Evolutionary conservation across 805 yeast species (phyloP), one percentile per base, ranked within the genome.

Genomic region (Torulaspora microellipsoides): DNA sequence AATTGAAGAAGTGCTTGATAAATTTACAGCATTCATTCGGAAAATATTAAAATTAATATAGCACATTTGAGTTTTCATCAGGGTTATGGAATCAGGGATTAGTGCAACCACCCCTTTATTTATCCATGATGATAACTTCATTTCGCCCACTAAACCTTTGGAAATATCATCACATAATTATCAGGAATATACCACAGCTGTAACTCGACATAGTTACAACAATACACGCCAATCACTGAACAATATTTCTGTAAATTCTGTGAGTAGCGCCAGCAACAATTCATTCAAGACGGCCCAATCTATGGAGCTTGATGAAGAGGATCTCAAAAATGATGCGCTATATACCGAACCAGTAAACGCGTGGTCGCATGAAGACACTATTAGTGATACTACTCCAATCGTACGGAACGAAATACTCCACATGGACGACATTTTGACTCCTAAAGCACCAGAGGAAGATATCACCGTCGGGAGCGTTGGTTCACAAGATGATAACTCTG

Each of bases 121-220:
- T 36, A 34, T 37, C 27, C 43, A 43, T 25, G 45, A 43, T 15
- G 40, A 20, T n/a, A 35, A 43, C 15, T 43, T 33, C 30, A 20
- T 34, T 15, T 43, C 50, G 13, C 50, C 50, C 12, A 43, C 43
- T 13, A 43, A 27, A 27, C 40, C 50, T n/a, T 33, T 47, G 12
- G 30, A 34, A 27, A 30, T 43, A 11, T 27, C 39, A 13, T 17
- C 25, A 25, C 12, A 11, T 10, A 17, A 43, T 20, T 30, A 34
- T 27, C 40, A 34, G 5, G 34, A 33, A 7, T 27, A 15, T 12
- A 12, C 36, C 14, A 12, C 20, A 12, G 10, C 9, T 15, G 15
- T 42, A 9, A 14, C 31, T 5, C 15, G 34, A 11, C 15, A 29
- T 23, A 29, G 15, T 14, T 34, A 13, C 14, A 35, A 25, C 2